phyloP scores from a whole-genome alignment of 345 rosid genomes.

The Mangifera indica region DNA sequence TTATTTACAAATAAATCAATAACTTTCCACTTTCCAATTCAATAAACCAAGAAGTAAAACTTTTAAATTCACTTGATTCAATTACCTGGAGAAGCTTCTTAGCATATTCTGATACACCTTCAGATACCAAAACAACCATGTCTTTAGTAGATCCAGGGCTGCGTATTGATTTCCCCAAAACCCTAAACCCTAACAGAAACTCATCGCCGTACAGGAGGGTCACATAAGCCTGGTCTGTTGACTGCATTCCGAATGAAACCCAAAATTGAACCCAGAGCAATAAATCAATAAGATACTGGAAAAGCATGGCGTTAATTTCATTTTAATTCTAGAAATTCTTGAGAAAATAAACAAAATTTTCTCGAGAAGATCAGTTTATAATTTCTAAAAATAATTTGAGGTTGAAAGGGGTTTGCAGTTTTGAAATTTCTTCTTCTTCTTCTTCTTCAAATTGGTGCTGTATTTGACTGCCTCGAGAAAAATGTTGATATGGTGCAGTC shows the following conservation, averaged over 20 bases:
- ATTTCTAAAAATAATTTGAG: not conserved
- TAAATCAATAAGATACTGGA: constrained; percentile 23
- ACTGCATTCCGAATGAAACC: constrained; percentile 37
- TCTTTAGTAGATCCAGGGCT: constrained; percentile 79
- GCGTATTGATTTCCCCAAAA: constrained; percentile 84
- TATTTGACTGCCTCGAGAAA: not conserved
- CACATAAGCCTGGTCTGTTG: constrained; percentile 66
- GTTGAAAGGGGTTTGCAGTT: not conserved
- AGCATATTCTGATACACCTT: constrained; percentile 85
- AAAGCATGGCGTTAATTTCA: constrained; percentile 29
- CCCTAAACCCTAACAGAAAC: constrained; percentile 90
- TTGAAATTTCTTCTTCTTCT: not conserved
- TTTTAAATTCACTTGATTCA: not conserved
- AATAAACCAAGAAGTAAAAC: not conserved
- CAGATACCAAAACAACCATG: constrained; percentile 89
- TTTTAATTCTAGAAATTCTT: constrained; percentile 28
- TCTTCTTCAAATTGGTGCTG: no score
- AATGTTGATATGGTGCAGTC: not conserved
- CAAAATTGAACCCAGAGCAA: constrained; percentile 35
- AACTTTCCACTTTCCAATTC: not conserved
- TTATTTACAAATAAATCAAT: not conserved
- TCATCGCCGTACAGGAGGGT: constrained; percentile 91
- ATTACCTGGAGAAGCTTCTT: constrained; percentile 60
- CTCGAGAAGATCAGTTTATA: no score
- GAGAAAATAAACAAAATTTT: constrained; percentile 16